phyloP scores from a whole-genome alignment of 1,284 basidiomycete species.

The Apiotrichum veenhuisii region DNA sequence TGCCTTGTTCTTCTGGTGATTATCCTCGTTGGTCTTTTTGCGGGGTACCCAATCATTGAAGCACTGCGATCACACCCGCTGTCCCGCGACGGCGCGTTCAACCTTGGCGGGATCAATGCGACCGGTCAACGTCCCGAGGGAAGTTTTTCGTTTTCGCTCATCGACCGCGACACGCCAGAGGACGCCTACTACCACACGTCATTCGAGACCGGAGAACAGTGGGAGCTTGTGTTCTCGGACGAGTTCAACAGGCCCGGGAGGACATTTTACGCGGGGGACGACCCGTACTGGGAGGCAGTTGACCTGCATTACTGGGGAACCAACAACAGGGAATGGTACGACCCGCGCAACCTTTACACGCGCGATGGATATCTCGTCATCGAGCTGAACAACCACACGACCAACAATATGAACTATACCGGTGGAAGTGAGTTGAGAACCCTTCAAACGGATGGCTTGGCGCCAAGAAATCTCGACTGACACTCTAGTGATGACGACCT shows the following conservation, averaged over 20 bases:
- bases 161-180: slow-evolving; percentile 66
- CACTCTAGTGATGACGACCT: slow-evolving; percentile 32
- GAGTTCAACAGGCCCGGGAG: slow-evolving; percentile 72
- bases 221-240: slow-evolving; percentile 75
- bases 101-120: too few relatives aligned
- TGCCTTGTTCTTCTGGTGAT: slow-evolving; percentile 69
- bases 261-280: slow-evolving; percentile 54
- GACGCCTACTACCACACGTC: slow-evolving; percentile 59
- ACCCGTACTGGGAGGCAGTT: slow-evolving; percentile 53
- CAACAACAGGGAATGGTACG: slow-evolving; percentile 55
- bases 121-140: too few relatives aligned
- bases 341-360: slow-evolving; percentile 77
- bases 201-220: slow-evolving; percentile 60
- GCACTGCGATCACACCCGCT: slow-evolving; percentile 51
- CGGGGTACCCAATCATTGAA: slow-evolving; percentile 75
- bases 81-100: too few relatives aligned
- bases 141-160: slow-evolving; percentile 55
- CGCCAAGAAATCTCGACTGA: too few relatives aligned
- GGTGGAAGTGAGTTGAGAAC: slow-evolving; percentile 64
- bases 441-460: too few relatives aligned
- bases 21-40: slow-evolving; percentile 63
- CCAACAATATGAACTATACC: slow-evolving; percentile 70
- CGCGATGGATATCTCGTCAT: slow-evolving; percentile 75
- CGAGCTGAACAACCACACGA: slow-evolving; percentile 63
- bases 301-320: slow-evolving; percentile 56